Conservation (phyloP, 225 moss, liverwort and hornwort genomes). For the Lunularia cruciata region DNA sequence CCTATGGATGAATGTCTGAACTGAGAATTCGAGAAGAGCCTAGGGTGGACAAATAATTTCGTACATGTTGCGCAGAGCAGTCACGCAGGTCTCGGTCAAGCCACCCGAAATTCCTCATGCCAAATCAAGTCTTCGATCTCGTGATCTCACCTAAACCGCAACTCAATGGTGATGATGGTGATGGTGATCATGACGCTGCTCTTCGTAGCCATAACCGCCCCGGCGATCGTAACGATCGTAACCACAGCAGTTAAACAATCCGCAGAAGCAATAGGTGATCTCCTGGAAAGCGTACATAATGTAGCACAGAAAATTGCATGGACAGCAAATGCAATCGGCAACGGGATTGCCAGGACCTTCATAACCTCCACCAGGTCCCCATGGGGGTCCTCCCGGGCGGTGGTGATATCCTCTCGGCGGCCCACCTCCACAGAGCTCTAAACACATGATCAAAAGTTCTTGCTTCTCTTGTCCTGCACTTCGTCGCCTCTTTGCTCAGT, state of each 20-base stretch:
- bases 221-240: conserved; percentile 4
- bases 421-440: conserved; percentile 15
- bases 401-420: neutral
- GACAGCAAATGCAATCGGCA: conserved; percentile 21
- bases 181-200: neutral
- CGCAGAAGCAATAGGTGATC: conserved; percentile 14
- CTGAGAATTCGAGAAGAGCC: too few species aligned
- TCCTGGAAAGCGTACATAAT: conserved; percentile 22
- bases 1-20: too few species aligned
- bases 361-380: conserved; percentile 24
- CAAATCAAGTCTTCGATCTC: too few species aligned
- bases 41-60: too few species aligned
- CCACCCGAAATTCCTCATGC: too few species aligned
- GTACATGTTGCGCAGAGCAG: too few species aligned
- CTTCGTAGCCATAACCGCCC: neutral
- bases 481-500: too few species aligned
- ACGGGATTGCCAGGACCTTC: conserved; percentile 14
- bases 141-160: too few species aligned
- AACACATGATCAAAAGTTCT: too few species aligned
- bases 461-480: too few species aligned
- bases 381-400: conserved; percentile 18
- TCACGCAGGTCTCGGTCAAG: too few species aligned
- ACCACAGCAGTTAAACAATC: conserved; percentile 15
- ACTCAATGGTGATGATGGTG: conserved; percentile 11
- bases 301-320: conserved; percentile 26